These are phyloP conservation scores for Aspergillus viridinutans DNA, from an alignment of 2,329 filamentous ascomycete genomes.

Conservation along the genomic window DNA sequence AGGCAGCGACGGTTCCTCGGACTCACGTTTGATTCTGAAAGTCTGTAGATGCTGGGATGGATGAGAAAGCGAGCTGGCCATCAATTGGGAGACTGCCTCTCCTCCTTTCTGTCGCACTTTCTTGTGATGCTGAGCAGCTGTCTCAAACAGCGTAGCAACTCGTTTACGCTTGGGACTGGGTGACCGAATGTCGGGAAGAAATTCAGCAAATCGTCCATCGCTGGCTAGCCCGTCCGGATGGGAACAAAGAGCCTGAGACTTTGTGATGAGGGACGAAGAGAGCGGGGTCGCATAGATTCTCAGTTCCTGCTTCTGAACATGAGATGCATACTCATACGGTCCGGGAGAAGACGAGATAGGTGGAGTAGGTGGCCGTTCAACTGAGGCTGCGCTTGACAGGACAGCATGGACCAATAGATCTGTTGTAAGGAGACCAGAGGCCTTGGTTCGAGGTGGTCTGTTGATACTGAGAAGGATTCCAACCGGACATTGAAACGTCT, in stretches of 20 bases:
- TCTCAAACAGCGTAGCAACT: slow-evolving; percentile 41
- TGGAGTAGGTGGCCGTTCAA: slow-evolving; percentile 32
- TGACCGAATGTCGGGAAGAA: slow-evolving; percentile 35
- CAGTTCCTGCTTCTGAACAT: slow-evolving; percentile 24
- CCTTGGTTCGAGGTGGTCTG: slow-evolving; percentile 12
- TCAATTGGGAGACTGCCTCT: slow-evolving; percentile 37
- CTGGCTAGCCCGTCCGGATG: slow-evolving; percentile 15
- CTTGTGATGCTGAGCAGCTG: slow-evolving; percentile 39
- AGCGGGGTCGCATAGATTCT: slow-evolving; percentile 37
- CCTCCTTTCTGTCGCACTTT: slow-evolving; percentile 38
- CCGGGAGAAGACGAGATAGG: slow-evolving; percentile 31
- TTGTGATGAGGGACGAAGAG: slow-evolving; percentile 29
- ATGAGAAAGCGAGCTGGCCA: slow-evolving; percentile 29
- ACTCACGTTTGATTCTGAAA: slow-evolving; percentile 34
- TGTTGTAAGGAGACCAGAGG: slow-evolving; percentile 21
- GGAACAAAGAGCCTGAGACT: slow-evolving; percentile 31
- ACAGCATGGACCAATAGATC: slow-evolving; percentile 39
- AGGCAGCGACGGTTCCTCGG: slow-evolving; percentile 27
- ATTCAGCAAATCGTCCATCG: slow-evolving; percentile 27
- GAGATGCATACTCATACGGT: slow-evolving; percentile 7
- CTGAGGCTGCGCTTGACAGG: slow-evolving; percentile 26
- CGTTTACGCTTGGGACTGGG: slow-evolving; percentile 42
- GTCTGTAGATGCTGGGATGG: slow-evolving; percentile 28
- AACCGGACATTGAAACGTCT: slow-evolving; percentile 35
- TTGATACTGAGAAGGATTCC: slow-evolving; percentile 35